Evolutionary conservation across 805 yeast genomes (phyloP).

Genomic region (Kodamaea kakaduensis): DNA sequence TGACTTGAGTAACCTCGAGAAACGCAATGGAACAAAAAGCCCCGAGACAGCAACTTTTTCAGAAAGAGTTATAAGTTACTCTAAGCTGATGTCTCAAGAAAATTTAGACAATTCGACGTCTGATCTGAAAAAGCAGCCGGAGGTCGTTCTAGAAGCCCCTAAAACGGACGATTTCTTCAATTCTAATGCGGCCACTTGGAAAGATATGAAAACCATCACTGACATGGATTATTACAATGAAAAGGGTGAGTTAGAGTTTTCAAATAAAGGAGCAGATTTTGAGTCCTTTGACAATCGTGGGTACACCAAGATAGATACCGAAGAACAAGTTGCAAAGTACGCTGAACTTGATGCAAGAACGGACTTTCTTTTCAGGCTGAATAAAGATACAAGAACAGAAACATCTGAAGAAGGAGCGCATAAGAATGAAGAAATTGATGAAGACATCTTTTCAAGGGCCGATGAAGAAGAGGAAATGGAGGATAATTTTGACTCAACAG

Average conservation of each 20-base stretch:
- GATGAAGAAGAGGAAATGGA: conserved; percentile 19
- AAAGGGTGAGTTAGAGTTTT: conserved; percentile 60
- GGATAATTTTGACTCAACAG: conserved; percentile 46
- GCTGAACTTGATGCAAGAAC: conserved; percentile 47
- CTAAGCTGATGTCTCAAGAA: conserved; percentile 9
- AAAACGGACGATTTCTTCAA: conserved; percentile 31
- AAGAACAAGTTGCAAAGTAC: conserved; percentile 78
- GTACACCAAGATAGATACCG: conserved; percentile 85
- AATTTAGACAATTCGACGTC: no score
- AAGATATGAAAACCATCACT: conserved; percentile 79
- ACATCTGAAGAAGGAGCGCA: conserved; percentile 17
- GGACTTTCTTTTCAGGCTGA: conserved; percentile 45
- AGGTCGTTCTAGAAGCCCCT: conserved; percentile 9
- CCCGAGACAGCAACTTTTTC: not conserved
- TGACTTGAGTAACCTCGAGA: conserved; percentile 19
- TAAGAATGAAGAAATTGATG: conserved; percentile 21
- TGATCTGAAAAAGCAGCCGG: not conserved
- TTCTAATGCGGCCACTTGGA: conserved; percentile 61
- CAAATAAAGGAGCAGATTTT: conserved; percentile 18
- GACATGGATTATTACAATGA: conserved; percentile 76
- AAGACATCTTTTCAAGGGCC: conserved; percentile 21
- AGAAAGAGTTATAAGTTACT: conserved; percentile 6
- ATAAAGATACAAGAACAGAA: conserved; percentile 15
- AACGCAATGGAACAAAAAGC: conserved; percentile 6
- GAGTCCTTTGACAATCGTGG: conserved; percentile 47